Percentiles rank a stretch among this genome's conserved stretches.
phyloP scores from a whole-genome alignment of 2,329 filamentous ascomycete genomes.

The Xylaria sp. region DNA sequence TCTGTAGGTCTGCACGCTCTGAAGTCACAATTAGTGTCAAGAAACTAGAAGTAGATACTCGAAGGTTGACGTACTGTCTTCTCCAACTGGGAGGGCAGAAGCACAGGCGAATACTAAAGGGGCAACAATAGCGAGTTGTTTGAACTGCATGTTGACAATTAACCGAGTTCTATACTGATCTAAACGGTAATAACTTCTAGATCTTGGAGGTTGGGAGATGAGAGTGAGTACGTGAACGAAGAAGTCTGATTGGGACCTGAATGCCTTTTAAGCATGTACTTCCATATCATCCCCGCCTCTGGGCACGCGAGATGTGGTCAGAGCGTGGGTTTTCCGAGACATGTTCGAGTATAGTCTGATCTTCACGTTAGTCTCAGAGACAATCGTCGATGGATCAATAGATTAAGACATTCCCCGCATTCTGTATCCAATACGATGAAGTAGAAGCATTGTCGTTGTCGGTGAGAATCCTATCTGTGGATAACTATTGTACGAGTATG shows the following conservation, averaged over 20 bases:
- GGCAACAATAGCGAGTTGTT: constrained; percentile 37
- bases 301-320: background rate
- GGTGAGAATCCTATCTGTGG: constrained; percentile 16
- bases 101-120: constrained; percentile 37
- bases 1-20: constrained; percentile 34
- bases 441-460: background rate
- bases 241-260: background rate
- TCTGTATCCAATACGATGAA: constrained; percentile 29
- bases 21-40: constrained; percentile 8
- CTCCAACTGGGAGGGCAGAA: constrained; percentile 35
- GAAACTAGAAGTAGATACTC: background rate
- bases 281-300: background rate
- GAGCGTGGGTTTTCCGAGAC: background rate
- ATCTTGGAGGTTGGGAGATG: background rate
- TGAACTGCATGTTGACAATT: constrained; percentile 39
- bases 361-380: background rate
- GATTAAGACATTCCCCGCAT: constrained; percentile 22
- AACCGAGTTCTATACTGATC: background rate
- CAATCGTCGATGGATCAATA: constrained; percentile 5
- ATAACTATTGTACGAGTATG: background rate
- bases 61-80: constrained; percentile 31
- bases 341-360: background rate
- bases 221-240: background rate
- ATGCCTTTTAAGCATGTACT: constrained; percentile 24
- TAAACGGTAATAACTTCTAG: background rate